These are phyloP conservation scores for Theobroma cacao DNA, from an alignment of 345 rosid species.

Conservation along the genomic window DNA sequence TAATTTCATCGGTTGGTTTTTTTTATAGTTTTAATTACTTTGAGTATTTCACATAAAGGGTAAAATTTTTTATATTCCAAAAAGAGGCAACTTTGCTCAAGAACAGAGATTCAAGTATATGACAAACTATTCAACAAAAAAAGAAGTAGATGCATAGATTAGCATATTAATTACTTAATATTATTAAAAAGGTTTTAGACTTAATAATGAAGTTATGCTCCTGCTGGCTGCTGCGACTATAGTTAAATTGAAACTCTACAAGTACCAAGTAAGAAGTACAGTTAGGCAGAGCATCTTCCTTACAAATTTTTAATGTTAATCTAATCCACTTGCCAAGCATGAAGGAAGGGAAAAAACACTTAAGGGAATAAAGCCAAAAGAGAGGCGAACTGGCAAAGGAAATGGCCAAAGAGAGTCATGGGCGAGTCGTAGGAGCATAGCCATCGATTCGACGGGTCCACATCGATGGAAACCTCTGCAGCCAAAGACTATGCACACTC, in stretches of 20 bases:
- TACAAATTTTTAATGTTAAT: not conserved
- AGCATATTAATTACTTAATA: not conserved
- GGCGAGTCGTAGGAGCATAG: slow-evolving; percentile 44
- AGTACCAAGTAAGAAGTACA: not conserved
- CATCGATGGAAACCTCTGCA: slow-evolving; percentile 37
- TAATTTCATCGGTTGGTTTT: not conserved
- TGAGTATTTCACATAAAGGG: not conserved
- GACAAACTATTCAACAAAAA: too few species aligned
- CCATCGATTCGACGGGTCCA: slow-evolving; percentile 64
- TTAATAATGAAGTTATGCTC: not conserved
- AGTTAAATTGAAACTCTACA: not conserved
- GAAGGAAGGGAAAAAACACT: not conserved
- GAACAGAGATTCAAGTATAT: too few species aligned
- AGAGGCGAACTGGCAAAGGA: slow-evolving; percentile 28
- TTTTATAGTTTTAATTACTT: too few species aligned
- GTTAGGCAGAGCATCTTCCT: slow-evolving; percentile 10
- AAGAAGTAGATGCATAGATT: not conserved
- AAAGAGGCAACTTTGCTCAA: not conserved
- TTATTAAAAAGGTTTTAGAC: not conserved
- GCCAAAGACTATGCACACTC: slow-evolving; percentile 15
- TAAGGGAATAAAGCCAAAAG: slow-evolving; percentile 21
- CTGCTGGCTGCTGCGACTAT: not conserved
- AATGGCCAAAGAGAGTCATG: slow-evolving; percentile 21
- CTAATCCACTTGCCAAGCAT: not conserved
- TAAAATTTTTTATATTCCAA: not conserved